phyloP scores from a whole-genome alignment of 164 flowering plant genomes.

The Nelumbo lutea region DNA sequence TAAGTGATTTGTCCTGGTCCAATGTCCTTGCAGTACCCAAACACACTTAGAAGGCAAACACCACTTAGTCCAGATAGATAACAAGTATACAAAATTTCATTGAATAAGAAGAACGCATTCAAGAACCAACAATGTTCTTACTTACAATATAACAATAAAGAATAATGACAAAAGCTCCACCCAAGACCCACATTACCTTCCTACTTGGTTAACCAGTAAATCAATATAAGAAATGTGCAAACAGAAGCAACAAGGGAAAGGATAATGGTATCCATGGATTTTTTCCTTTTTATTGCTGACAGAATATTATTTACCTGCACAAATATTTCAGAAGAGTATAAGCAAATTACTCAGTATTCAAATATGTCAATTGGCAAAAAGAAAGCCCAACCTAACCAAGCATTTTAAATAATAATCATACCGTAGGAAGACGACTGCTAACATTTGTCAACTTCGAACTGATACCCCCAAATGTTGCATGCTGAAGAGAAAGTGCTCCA shows the following conservation, averaged over 20 bases:
- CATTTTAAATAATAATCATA: slow-evolving; percentile 20
- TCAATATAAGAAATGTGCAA: slow-evolving; percentile 83
- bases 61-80: too few species aligned
- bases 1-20: too few species aligned
- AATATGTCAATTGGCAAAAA: not conserved
- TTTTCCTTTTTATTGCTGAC: slow-evolving; percentile 79
- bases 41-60: too few species aligned
- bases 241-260: slow-evolving; percentile 89
- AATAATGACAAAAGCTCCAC: slow-evolving; percentile 1
- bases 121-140: not conserved
- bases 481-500: slow-evolving; percentile 74
- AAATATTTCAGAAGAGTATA: not conserved
- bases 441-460: slow-evolving; percentile 74
- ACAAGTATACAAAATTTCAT: too few species aligned
- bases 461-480: slow-evolving; percentile 88
- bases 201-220: slow-evolving; percentile 85
- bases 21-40: too few species aligned
- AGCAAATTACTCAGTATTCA: not conserved
- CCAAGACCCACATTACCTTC: slow-evolving; percentile 4
- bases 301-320: slow-evolving; percentile 81
- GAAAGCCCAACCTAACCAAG: not conserved
- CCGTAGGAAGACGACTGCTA: slow-evolving; percentile 84
- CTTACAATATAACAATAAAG: not conserved
- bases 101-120: too few species aligned
- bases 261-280: slow-evolving; percentile 87